phyloP scores from a whole-genome alignment of 2,329 filamentous ascomycete genomes.

The Phialemoniopsis sp. region DNA sequence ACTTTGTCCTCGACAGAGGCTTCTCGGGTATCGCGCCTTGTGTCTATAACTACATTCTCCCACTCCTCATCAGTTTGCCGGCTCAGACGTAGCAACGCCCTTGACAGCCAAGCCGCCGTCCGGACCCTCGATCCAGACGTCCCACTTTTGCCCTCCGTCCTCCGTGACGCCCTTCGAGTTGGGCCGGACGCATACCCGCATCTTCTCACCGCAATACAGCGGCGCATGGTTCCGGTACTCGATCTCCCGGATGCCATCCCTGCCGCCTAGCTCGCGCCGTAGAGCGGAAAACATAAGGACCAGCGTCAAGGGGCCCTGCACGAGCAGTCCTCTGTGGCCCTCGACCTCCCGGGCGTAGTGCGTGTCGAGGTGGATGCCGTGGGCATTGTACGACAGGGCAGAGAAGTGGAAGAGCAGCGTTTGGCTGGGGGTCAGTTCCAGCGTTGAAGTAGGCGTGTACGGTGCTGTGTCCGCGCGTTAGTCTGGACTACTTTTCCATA shows the following conservation, averaged over 20 bases:
- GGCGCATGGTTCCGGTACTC: conserved; percentile 81
- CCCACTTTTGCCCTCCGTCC: conserved; percentile 43
- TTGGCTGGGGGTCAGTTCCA: conserved; percentile 61
- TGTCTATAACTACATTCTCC: too few species aligned
- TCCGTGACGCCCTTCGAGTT: conserved; percentile 30
- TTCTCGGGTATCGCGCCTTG: too few species aligned
- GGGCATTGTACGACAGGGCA: conserved; percentile 87
- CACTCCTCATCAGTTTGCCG: neutral
- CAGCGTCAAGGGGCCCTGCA: conserved; percentile 82
- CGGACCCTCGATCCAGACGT: conserved; percentile 62
- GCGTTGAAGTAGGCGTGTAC: conserved; percentile 23
- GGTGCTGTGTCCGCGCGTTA: too few species aligned
- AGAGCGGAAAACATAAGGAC: conserved; percentile 72
- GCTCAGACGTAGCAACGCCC: conserved; percentile 27
- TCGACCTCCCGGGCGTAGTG: conserved; percentile 67
- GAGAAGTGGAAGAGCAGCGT: conserved; percentile 85
- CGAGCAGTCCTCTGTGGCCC: conserved; percentile 69
- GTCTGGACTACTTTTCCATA: too few species aligned
- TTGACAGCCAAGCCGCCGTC: conserved; percentile 61
- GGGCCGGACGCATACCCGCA: conserved; percentile 64
- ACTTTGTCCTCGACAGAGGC: too few species aligned
- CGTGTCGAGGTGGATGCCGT: conserved; percentile 81
- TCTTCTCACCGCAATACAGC: conserved; percentile 67
- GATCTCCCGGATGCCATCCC: conserved; percentile 46
- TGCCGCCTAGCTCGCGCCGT: conserved; percentile 35